Percentiles rank a stretch among this genome's conserved stretches.
phyloP scores from a whole-genome alignment of 192 early-diverging fungal species.

The Gonapodya prolifera region DNA sequence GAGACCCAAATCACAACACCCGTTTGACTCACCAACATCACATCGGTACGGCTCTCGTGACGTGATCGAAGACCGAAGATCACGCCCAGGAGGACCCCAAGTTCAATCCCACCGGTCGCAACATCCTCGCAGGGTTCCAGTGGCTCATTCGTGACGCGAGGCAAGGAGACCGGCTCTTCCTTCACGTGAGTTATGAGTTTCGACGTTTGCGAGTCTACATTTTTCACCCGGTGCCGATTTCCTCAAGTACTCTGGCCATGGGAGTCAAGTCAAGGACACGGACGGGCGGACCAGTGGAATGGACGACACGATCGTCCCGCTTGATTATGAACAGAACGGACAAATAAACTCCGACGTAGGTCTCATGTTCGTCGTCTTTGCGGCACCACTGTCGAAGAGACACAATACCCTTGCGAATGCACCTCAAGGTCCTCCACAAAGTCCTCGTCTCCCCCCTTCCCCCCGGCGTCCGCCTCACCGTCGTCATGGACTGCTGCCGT shows the following conservation, averaged over 20 bases:
- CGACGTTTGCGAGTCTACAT: no score
- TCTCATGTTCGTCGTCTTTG: constrained; percentile 20
- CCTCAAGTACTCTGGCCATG: constrained; percentile 24
- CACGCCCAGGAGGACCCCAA: no score
- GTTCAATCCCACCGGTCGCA: constrained; percentile 27
- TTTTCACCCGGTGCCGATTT: constrained; percentile 17
- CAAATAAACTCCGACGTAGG: no score
- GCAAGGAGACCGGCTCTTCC: constrained; percentile 31
- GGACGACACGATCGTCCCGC: constrained; percentile 26
- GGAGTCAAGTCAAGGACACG: constrained; percentile 17
- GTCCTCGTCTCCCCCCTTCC: constrained; percentile 28
- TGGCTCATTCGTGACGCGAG: constrained; percentile 35
- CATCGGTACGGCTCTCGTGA: no score
- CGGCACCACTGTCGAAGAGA: not conserved
- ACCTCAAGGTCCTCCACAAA: constrained; percentile 24
- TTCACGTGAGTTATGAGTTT: constrained; percentile 8
- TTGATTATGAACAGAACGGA: constrained; percentile 20
- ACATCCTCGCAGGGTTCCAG: constrained; percentile 30
- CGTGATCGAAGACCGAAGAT: constrained; percentile 28
- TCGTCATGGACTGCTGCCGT: constrained; percentile 76
- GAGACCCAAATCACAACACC: no score
- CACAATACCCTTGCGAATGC: not conserved
- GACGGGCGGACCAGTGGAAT: constrained; percentile 22
- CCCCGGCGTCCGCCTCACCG: constrained; percentile 61
- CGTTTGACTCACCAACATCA: no score